Evolutionary conservation across 2,329 filamentous ascomycete genomes (phyloP).

Genomic region (Colletotrichum shisoi): DNA sequence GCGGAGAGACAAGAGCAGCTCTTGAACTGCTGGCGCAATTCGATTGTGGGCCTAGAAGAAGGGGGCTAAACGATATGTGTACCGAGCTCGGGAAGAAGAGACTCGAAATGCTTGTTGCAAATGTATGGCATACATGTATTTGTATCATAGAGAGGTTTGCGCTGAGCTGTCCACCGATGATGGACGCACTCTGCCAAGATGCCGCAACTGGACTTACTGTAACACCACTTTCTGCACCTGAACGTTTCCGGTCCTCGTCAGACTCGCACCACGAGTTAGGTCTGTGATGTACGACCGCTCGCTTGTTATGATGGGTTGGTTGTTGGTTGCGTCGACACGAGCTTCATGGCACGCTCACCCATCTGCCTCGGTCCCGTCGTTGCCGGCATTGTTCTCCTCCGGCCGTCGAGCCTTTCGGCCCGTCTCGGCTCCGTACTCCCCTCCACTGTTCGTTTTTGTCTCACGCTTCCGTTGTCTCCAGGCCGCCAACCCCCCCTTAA

Average conservation of each 20-base stretch:
- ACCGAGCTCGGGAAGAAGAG: not conserved
- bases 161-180: constrained; percentile 1
- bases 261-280: not conserved
- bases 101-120: constrained; percentile 24
- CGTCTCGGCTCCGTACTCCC: not conserved
- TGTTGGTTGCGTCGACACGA: too few relatives aligned
- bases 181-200: constrained; percentile 13
- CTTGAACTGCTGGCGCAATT: not conserved
- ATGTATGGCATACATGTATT: constrained; percentile 32
- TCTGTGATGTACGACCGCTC: not conserved
- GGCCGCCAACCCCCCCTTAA: constrained; percentile 12
- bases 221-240: not conserved
- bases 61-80: not conserved
- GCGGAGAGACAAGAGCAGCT: constrained; percentile 68
- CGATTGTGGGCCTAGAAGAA: not conserved
- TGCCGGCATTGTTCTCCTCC: not conserved
- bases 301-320: not conserved
- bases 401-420: not conserved
- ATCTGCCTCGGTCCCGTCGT: not conserved
- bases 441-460: not conserved
- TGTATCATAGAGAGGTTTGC: constrained; percentile 34
- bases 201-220: constrained; percentile 6
- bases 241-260: not conserved
- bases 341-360: not conserved
- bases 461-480: constrained; percentile 25